A percentile compares a stretch with the other conserved stretches of the same genome.
These are phyloP conservation scores for Leccinum barrowsii DNA, from an alignment of 768 basidiomycete species.

Conservation along the genomic window DNA sequence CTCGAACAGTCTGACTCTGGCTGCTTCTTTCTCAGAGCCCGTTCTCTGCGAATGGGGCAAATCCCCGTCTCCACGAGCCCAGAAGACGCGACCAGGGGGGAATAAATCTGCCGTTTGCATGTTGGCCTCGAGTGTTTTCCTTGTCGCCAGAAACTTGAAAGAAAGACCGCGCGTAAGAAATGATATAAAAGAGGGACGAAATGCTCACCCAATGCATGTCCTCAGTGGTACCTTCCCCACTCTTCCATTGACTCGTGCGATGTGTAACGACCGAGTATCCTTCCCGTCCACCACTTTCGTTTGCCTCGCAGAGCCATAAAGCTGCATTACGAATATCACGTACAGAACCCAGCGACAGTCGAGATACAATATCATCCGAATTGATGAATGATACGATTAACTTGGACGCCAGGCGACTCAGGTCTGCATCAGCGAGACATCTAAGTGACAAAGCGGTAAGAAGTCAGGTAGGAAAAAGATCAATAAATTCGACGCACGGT, in stretches of 20 bases:
- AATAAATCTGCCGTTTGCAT: constrained; percentile 73
- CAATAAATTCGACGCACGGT: constrained; percentile 48
- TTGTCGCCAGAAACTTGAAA: constrained; percentile 67
- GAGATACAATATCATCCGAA: constrained; percentile 77
- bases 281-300: constrained; percentile 38
- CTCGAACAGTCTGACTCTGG: constrained; percentile 70
- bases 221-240: constrained; percentile 51
- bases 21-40: constrained; percentile 26
- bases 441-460: constrained; percentile 31
- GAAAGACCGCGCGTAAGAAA: not conserved
- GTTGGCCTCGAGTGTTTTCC: constrained; percentile 82
- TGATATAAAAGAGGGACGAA: not conserved
- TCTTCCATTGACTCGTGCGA: constrained; percentile 58
- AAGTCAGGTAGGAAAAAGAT: not conserved
- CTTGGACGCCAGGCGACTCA: constrained; percentile 56
- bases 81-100: constrained; percentile 74
- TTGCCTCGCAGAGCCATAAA: constrained; percentile 76
- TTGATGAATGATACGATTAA: constrained; percentile 78
- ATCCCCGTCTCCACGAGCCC: constrained; percentile 75
- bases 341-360: constrained; percentile 74
- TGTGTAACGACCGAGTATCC: constrained; percentile 40
- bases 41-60: constrained; percentile 47
- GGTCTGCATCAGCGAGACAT: constrained; percentile 56
- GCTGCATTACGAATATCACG: constrained; percentile 73
- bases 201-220: constrained; percentile 50